phyloP scores from a whole-genome alignment of 495 filamentous ascomycete species.

The Amphirosellinia nigrospora region DNA sequence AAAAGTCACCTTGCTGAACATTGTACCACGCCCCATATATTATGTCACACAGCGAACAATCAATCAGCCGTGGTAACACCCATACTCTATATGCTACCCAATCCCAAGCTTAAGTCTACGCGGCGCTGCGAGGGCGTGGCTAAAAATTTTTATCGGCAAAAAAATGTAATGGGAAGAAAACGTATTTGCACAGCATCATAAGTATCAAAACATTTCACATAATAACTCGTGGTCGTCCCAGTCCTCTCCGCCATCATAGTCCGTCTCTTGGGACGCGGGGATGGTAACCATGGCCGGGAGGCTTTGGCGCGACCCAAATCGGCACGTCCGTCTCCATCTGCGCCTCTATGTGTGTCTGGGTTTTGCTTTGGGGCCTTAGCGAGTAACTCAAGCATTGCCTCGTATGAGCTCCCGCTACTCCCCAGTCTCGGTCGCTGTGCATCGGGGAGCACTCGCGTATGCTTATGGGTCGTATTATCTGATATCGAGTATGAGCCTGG shows the following conservation, averaged over 20 bases:
- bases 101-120: not conserved
- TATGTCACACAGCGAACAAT: not conserved
- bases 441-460: not conserved
- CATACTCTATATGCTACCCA: not conserved
- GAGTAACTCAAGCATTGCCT: slow-evolving; percentile 35
- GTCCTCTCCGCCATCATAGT: slow-evolving; percentile 45
- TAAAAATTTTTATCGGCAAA: too few species aligned
- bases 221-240: slow-evolving; percentile 38
- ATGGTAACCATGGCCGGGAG: slow-evolving; percentile 2
- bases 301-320: not conserved
- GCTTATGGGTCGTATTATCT: not conserved
- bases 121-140: not conserved
- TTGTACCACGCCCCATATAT: too few species aligned
- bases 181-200: not conserved
- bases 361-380: slow-evolving; percentile 27
- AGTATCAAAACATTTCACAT: slow-evolving; percentile 22
- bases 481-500: not conserved
- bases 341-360: slow-evolving; percentile 4
- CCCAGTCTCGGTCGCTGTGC: not conserved
- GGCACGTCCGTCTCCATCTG: not conserved
- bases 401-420: slow-evolving; percentile 32
- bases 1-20: too few species aligned
- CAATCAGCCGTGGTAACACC: not conserved
- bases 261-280: slow-evolving; percentile 47
- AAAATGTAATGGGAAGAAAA: too few species aligned